Base-by-base conservation (phyloP, 140 eudicot genomes). In the Cichorium intybus region DNA sequence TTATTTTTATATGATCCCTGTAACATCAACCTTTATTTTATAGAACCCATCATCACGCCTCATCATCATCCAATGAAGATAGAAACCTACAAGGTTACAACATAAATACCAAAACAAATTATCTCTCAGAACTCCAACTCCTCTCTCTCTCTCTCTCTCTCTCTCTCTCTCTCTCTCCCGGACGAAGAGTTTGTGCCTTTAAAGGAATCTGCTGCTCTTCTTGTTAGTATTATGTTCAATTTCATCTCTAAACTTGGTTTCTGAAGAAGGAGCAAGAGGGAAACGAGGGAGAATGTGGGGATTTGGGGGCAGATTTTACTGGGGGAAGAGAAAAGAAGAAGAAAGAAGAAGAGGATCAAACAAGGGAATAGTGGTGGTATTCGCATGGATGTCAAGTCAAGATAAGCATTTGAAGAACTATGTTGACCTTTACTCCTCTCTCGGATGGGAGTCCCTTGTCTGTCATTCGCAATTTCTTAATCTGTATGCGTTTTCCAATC, bases 361-460 rank as follows among this genome's bases (percentile, higher is more conserved):
- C 43, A 82, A 81, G 76, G 98, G 89, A 20, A 80, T 84, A 17
- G 94, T 87, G 54, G 97, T 90, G 34, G 75, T 82, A 6, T 90
- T 84, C 59, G 86, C 94, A 11, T 90, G 97, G 97, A 84, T 87
- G 86, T 90, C 90, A 6, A 90, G 95, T 76, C 82, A 84, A 62
- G 88, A 87, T 45, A 87, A 68, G 63, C 88, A 84, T 57, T 16
- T 84, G 70, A 87, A 73, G 76, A 81, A 67, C 64, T 90, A 87
- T 54, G 85, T 90, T 63, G 83, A 87, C 24, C 89, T 90, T 21
- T 90, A 84, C 73, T 76, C 93, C 16, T 84, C 97, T 39, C 77
- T 79, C 56, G 95, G 94, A n/a, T 90, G 95, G 94, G 77, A 82
- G 70, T 90, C 95, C 17, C 90, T 90, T 47, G 73, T 90, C 23